Evolutionary conservation across 2,329 filamentous ascomycete species (phyloP).

Genomic region (Sclerotinia trifoliorum): DNA sequence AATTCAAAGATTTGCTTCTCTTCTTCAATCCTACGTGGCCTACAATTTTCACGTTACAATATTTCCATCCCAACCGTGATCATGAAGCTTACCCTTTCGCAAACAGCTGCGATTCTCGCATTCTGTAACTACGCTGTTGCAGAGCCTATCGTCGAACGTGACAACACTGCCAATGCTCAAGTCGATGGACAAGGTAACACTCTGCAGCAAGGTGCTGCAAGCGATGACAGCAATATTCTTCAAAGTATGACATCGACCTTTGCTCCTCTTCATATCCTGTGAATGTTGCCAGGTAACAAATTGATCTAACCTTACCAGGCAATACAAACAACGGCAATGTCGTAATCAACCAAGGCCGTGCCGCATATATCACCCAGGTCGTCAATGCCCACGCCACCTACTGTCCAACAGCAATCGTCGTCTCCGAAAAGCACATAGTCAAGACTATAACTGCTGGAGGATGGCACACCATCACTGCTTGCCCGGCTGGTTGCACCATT

Average conservation of each 20-base stretch:
- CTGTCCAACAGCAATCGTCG: constrained; percentile 23
- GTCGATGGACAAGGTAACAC: neutral
- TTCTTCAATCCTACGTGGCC: neutral
- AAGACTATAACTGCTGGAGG: constrained; percentile 18
- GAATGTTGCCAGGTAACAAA: neutral
- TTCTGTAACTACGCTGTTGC: neutral
- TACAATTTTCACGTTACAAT: neutral
- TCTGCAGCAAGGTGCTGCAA: neutral
- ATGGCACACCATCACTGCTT: constrained; percentile 28
- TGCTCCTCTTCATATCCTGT: too few species aligned
- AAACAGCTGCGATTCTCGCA: neutral
- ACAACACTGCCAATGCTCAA: neutral
- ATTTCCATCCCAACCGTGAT: neutral
- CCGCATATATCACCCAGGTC: constrained; percentile 20
- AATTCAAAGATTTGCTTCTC: neutral
- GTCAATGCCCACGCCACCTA: constrained; percentile 29
- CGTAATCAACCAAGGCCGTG: neutral
- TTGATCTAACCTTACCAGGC: neutral
- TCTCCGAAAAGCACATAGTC: constrained; percentile 22
- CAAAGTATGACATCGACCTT: neutral
- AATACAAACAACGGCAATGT: neutral
- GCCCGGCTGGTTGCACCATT: constrained; percentile 27
- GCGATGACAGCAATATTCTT: neutral
- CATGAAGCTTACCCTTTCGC: neutral
- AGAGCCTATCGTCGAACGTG: neutral